A percentile compares a stretch with the other conserved stretches of the same genome.
Evolutionary conservation across 345 rosid species (phyloP).

Genomic region (Turritis glabra): DNA sequence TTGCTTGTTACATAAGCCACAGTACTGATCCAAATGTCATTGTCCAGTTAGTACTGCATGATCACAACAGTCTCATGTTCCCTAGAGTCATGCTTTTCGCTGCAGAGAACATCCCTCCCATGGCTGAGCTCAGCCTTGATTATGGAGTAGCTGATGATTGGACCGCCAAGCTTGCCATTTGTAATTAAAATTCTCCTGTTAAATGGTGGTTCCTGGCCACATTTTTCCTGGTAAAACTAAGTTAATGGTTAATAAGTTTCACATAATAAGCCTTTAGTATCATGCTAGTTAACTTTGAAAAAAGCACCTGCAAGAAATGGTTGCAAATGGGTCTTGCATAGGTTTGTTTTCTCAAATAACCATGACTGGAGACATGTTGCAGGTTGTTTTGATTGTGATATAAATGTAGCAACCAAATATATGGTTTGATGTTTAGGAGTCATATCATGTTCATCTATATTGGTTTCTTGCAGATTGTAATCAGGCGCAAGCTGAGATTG

Average conservation of each 20-base stretch:
- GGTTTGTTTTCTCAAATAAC: not conserved
- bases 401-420: not conserved
- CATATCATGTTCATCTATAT: not conserved
- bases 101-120: conserved; percentile 82
- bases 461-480: conserved; percentile 21
- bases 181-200: conserved; percentile 44
- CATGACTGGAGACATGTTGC: conserved; percentile 1
- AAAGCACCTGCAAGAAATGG: not conserved
- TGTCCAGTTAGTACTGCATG: conserved; percentile 80
- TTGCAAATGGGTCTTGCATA: not conserved
- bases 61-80: conserved; percentile 84
- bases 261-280: not conserved
- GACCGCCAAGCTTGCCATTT: conserved; percentile 75
- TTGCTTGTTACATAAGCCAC: conserved; percentile 92
- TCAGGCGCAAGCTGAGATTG: not conserved
- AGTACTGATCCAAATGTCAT: conserved; percentile 79
- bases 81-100: conserved; percentile 95
- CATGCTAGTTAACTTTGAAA: not conserved
- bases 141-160: conserved; percentile 88
- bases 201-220: not conserved
- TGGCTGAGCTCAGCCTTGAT: conserved; percentile 91
- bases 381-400: not conserved
- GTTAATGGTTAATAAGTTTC: not conserved
- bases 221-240: conserved; percentile 28
- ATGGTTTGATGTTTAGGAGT: not conserved